A percentile compares a stretch with the other conserved stretches of the same genome.
Evolutionary conservation across 306 rosid genomes (phyloP).

Genomic region (Mucuna pruriens): DNA sequence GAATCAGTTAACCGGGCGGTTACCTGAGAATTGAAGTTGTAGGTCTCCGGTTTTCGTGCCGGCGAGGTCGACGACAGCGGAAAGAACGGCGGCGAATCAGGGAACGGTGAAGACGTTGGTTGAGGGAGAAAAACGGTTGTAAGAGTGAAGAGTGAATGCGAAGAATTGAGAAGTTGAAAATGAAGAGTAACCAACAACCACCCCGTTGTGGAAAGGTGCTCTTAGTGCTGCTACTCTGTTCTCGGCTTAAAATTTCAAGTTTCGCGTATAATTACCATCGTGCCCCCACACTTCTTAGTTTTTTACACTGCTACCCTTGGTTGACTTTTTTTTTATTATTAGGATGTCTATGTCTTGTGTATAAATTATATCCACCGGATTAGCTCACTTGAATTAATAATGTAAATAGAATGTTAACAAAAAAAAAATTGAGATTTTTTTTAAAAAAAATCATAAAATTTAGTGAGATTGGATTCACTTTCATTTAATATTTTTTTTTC

Average conservation of each 20-base stretch:
- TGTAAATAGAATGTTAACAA: no score
- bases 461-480: no score
- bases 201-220: not conserved
- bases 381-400: no score
- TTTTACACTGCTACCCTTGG: not conserved
- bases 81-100: not conserved
- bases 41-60: not conserved
- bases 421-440: no score
- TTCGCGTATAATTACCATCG: not conserved
- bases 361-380: no score
- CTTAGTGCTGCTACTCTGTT: not conserved
- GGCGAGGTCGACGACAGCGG: not conserved
- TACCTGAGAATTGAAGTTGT: not conserved
- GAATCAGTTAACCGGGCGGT: not conserved
- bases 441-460: no score
- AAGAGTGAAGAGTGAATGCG: not conserved
- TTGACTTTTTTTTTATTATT: no score
- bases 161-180: not conserved
- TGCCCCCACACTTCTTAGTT: not conserved
- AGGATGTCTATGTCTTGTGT: no score
- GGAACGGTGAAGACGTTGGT: not conserved
- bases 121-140: not conserved
- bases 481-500: no score
- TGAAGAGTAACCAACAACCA: not conserved
- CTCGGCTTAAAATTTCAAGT: not conserved